Evolutionary conservation across 129 eudicot genomes (phyloP), one percentile per base, ranked within the genome.

Genomic region (Pseudognaphalium luteoalbum): DNA sequence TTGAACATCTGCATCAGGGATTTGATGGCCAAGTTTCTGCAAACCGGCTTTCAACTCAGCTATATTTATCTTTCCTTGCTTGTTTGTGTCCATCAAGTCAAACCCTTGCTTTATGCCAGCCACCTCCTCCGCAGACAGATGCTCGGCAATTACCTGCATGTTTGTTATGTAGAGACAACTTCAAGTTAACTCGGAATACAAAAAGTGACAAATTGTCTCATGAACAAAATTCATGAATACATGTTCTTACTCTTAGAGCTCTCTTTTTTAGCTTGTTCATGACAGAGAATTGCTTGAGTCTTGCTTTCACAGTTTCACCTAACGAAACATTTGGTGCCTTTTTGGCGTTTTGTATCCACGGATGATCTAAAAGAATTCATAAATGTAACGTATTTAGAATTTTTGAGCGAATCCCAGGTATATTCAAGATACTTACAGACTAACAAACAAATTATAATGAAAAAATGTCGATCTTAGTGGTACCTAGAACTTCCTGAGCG

Each of bases 231-330:
- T 33, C 11, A n/a, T 67, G 71, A 67, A 67, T 33, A 29, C 50
- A 3, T 67, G 15, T n/a, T n/a, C 71, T 20, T 39, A 94, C 98
- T 91, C 86, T 85, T 41, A 94, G 63, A 76, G 98, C 97, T 78
- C 83, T 79, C 83, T 94, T 94, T 86, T 94, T 94, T 39, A 94
- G 93, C 89, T 94, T 94, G 84, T 94, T 94, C 98, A 94, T 94
- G 73, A 91, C 87, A 7, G 98, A 83, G 42, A 94, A 94, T 81
- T 91, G 98, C 77, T 91, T 94, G 50, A 94, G 88, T 83, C 98
- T 88, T 66, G 97, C 88, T 84, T 85, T 91, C 28, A 94, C 98
- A 6, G 91, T 89, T 85, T 94, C 98, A 60, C 98, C 98, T 58
- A 94, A 73, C 35, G 96, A 85, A 56, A 94, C 98, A 78, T 90